These are phyloP conservation scores for Botrytis tulipae DNA, from an alignment of 2,329 filamentous ascomycete species.

Conservation along the genomic window DNA sequence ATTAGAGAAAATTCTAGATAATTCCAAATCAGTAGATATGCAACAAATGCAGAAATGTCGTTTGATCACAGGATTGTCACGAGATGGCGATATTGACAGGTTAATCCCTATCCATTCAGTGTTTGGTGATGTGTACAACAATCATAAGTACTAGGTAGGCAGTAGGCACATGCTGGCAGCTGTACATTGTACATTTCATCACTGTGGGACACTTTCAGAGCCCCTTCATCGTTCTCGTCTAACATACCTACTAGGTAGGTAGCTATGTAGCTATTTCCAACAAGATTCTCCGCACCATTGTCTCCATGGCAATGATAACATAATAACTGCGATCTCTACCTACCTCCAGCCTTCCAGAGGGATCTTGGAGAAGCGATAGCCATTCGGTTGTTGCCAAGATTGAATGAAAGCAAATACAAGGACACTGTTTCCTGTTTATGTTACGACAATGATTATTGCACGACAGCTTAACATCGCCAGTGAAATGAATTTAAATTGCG, in stretches of 20 bases:
- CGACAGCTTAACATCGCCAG: not conserved
- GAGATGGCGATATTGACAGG: not conserved
- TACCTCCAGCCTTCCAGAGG: no score
- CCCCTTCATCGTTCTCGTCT: constrained; percentile 1
- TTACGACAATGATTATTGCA: not conserved
- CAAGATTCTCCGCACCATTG: not conserved
- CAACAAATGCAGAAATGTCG: not conserved
- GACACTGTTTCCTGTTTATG: no score
- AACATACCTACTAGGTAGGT: not conserved
- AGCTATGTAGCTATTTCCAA: not conserved
- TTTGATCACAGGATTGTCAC: not conserved
- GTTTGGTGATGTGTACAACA: not conserved
- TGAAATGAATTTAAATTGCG: not conserved
- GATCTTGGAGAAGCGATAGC: no score
- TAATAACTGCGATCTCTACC: no score
- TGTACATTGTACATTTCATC: no score
- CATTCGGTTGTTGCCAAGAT: not conserved
- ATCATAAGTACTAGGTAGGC: not conserved
- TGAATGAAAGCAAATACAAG: not conserved
- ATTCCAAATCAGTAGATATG: constrained; percentile 5
- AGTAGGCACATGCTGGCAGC: not conserved
- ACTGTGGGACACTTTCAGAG: not conserved
- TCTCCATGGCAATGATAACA: not conserved
- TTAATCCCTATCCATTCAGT: not conserved
- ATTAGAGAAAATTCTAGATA: not conserved